Conservation (phyloP, 2,329 filamentous ascomycete species). For the Gyromitra esculenta region DNA sequence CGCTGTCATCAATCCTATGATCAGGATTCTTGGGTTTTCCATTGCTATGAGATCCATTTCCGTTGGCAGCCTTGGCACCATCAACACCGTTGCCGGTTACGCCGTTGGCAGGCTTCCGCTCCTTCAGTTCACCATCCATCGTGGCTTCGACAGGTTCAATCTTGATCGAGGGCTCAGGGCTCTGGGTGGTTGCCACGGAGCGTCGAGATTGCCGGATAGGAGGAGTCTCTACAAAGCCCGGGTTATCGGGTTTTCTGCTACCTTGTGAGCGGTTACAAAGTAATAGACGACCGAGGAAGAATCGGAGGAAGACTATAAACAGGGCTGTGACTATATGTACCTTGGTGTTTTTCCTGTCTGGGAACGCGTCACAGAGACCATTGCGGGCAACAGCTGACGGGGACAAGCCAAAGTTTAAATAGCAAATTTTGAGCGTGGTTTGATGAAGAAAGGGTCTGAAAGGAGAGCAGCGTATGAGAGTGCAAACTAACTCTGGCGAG, state of each 20-base stretch:
- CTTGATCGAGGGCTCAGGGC: constrained; percentile 56
- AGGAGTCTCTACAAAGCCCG: constrained; percentile 67
- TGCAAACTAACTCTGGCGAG: background rate
- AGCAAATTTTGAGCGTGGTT: constrained; percentile 14
- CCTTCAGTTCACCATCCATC: constrained; percentile 46
- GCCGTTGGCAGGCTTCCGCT: constrained; percentile 48
- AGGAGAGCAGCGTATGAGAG: constrained; percentile 22
- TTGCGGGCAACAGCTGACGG: constrained; percentile 26
- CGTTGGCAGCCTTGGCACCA: constrained; percentile 34
- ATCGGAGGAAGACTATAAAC: constrained; percentile 4
- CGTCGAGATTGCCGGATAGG: constrained; percentile 63
- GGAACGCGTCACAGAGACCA: constrained; percentile 62
- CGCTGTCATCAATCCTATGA: constrained; percentile 71
- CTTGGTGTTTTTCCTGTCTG: constrained; percentile 66
- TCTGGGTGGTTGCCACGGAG: constrained; percentile 57
- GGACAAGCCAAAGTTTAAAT: constrained; percentile 36
- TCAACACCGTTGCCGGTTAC: constrained; percentile 27
- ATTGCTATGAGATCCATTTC: constrained; percentile 18
- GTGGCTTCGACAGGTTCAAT: constrained; percentile 46
- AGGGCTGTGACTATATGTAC: constrained; percentile 60
- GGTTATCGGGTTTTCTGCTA: constrained; percentile 65
- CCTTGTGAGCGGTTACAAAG: constrained; percentile 34
- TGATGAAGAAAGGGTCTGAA: constrained; percentile 7
- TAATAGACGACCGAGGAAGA: background rate
- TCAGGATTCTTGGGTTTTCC: constrained; percentile 65